Evolutionary conservation across 2,329 filamentous ascomycete species (phyloP), one percentile per base, ranked within the genome.

Genomic region (Xylaria sp.): DNA sequence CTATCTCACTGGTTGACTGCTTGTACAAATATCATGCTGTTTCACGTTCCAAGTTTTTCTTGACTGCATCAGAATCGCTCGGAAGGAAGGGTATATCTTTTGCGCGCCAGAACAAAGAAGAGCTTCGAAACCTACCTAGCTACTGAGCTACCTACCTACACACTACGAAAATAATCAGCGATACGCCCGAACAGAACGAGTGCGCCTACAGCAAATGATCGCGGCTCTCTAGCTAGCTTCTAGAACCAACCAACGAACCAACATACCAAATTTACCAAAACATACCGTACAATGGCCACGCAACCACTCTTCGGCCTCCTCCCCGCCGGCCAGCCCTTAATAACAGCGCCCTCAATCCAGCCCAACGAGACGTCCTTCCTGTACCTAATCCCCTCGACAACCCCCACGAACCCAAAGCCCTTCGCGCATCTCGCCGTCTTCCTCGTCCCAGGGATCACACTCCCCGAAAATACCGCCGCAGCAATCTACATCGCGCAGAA

Each of bases 371-470:
- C 69, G 0, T 71, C 71, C 46, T 82, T 87, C 69, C 79, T 87
- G 60, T 89, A 84, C 76, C 77, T 86, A 2, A 79, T 84, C 52
- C 82, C 83, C 23, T 74, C 78, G 2, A 82, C 77, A n/a, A 64
- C 70, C 5, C 67, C 72, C 6, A 33, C 70, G 19, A 62, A 66
- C 53, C 67, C 73, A 0, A 80, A 80, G 45, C 70, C 87, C 54
- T 92, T 95, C 76, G 88, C 90, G 15, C 93, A 98, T 75, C 85
- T 98, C 58, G 90, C 93, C 71, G 88, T 98, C 60, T 96, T 98
- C 79, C 83, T 97, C 37, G 86, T 97, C 0, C 96, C 95, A 0
- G 90, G 89, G 45, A 83, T 90, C 9, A 77, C 84, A 9, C 83
- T 99, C 0, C 94, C 94, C 0, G 81, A 85, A 3, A 85, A 87